These are phyloP conservation scores for Triangularia setosa DNA, from an alignment of 2,329 filamentous ascomycete genomes.

Conservation along the genomic window DNA sequence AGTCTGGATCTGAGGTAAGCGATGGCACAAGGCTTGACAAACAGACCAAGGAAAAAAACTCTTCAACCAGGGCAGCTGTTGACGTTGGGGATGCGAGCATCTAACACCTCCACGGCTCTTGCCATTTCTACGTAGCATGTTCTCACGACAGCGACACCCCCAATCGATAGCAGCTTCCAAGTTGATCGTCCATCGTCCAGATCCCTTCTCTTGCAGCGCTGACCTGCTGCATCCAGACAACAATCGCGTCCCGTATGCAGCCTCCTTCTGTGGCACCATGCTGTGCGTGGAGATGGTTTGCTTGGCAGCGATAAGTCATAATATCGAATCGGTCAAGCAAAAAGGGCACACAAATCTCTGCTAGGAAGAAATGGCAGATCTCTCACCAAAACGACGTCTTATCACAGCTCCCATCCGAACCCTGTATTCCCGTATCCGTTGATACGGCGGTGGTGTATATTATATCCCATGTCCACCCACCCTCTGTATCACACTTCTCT, in stretches of 20 bases:
- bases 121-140: not conserved
- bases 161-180: not conserved
- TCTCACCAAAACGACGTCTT: not conserved
- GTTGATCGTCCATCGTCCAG: not conserved
- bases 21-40: not conserved
- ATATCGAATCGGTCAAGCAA: not conserved
- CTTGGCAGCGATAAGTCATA: not conserved
- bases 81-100: not conserved
- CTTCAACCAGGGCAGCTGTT: not conserved
- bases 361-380: not conserved
- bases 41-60: not conserved
- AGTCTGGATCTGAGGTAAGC: not conserved
- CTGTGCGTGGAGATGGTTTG: not conserved
- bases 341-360: not conserved
- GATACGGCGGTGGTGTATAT: not conserved
- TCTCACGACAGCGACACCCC: not conserved
- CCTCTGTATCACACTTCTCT: not conserved
- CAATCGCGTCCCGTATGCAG: not conserved
- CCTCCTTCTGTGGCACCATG: not conserved
- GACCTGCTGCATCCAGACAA: not conserved
- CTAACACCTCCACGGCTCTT: not conserved
- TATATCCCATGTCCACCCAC: not conserved
- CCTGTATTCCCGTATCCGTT: constrained; percentile 4
- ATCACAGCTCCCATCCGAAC: constrained; percentile 6
- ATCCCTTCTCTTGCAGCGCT: not conserved